A percentile compares a stretch with the other conserved stretches of the same genome.
Evolutionary conservation across 164 flowering plant genomes (phyloP).

Genomic region (Berberis thunbergii): DNA sequence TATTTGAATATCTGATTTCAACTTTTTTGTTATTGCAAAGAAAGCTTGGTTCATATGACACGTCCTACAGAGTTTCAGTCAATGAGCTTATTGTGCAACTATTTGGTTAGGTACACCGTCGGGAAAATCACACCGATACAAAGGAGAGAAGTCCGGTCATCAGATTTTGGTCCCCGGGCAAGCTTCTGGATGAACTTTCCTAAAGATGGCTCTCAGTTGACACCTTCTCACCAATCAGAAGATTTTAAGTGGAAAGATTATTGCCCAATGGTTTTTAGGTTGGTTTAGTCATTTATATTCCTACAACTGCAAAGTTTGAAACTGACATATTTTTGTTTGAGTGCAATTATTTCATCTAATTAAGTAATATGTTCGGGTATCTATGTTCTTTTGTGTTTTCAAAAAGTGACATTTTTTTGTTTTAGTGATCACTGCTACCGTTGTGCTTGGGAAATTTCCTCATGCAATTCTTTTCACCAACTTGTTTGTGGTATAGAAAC

Average conservation of each 20-base stretch:
- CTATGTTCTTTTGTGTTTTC: no score
- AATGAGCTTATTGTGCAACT: background rate
- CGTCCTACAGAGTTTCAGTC: background rate
- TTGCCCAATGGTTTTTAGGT: constrained; percentile 99
- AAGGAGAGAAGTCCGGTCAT: constrained; percentile 75
- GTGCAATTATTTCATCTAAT: background rate
- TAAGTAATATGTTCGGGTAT: no score
- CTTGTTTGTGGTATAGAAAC: no score
- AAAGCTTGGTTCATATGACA: no score
- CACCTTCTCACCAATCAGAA: constrained; percentile 85
- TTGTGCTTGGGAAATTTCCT: no score
- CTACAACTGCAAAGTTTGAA: background rate
- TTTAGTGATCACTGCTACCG: no score
- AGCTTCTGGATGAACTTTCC: constrained; percentile 99
- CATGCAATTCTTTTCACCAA: no score
- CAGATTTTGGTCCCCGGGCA: constrained; percentile 92
- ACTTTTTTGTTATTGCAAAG: no score
- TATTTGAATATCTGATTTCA: no score
- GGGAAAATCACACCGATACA: constrained; percentile 97
- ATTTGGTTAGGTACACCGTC: constrained; percentile 71
- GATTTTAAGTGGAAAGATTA: constrained; percentile 98
- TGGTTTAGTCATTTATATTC: constrained; percentile 8
- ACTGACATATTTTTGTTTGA: background rate
- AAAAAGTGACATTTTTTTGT: no score
- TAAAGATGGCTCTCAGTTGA: constrained; percentile 78